These are phyloP conservation scores for Colletotrichum falcatum DNA, from an alignment of 2,329 filamentous ascomycete genomes.

Conservation along the genomic window DNA sequence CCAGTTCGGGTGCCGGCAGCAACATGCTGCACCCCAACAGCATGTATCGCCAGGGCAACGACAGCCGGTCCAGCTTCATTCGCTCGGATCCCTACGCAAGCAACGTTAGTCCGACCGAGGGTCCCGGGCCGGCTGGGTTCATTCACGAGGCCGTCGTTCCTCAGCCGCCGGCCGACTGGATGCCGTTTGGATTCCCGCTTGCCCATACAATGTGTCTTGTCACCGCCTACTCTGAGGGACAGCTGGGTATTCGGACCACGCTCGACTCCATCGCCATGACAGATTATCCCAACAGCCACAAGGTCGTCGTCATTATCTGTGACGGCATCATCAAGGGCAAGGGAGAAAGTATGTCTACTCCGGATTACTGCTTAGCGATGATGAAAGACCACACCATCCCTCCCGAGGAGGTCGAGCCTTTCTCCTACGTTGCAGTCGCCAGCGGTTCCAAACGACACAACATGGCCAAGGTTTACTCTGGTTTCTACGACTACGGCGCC, in stretches of 20 bases:
- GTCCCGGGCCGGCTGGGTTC: constrained; percentile 88
- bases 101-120: constrained; percentile 71
- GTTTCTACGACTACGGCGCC: constrained; percentile 96
- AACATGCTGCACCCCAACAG: constrained; percentile 77
- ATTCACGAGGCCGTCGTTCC: constrained; percentile 96
- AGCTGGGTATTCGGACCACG: constrained; percentile 91
- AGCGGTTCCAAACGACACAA: constrained; percentile 98
- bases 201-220: constrained; percentile 95
- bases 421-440: constrained; percentile 96
- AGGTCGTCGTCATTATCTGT: constrained; percentile 94
- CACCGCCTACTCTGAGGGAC: constrained; percentile 96
- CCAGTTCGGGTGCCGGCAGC: constrained; percentile 83
- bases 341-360: constrained; percentile 87
- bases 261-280: constrained; percentile 97
- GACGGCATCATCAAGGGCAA: constrained; percentile 98
- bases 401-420: constrained; percentile 85
- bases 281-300: constrained; percentile 99
- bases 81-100: constrained; percentile 67
- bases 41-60: constrained; percentile 77
- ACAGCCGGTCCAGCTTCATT: constrained; percentile 74
- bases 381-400: constrained; percentile 89
- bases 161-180: constrained; percentile 95
- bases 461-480: constrained; percentile 98
- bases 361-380: constrained; percentile 91
- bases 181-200: constrained; percentile 94